A percentile compares a stretch with the other conserved stretches of the same genome.
Conservation (phyloP, 2,329 filamentous ascomycete species). For the Exophiala phaeomuriformis region DNA sequence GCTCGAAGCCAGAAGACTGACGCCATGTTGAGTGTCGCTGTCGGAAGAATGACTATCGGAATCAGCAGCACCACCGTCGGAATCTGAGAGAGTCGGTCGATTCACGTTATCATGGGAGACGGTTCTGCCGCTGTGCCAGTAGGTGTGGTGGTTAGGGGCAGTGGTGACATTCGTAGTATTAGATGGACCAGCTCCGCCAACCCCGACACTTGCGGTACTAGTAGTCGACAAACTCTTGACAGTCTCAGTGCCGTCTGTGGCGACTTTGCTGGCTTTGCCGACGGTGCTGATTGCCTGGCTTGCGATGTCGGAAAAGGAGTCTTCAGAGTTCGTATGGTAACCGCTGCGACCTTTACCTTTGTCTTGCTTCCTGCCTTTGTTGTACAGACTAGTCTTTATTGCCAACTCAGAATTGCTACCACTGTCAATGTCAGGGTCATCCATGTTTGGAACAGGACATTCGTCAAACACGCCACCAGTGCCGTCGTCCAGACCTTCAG, state of each 20-base stretch:
- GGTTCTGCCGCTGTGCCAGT: too few species aligned
- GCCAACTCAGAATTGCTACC: conserved; percentile 32
- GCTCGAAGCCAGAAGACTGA: too few species aligned
- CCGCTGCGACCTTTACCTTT: too few species aligned
- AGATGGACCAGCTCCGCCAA: background rate
- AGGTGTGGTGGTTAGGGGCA: too few species aligned
- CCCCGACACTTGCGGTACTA: background rate
- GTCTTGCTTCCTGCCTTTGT: too few species aligned
- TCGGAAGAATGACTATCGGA: too few species aligned
- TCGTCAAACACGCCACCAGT: conserved; percentile 45
- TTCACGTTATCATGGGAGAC: too few species aligned
- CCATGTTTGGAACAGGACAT: conserved; percentile 31
- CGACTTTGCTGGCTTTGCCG: conserved; percentile 33
- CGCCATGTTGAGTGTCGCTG: too few species aligned
- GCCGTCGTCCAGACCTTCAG: conserved; percentile 49
- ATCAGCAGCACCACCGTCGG: too few species aligned
- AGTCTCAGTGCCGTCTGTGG: conserved; percentile 32
- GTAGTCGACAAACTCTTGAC: conserved; percentile 19
- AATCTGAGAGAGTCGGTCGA: too few species aligned
- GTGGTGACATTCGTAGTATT: too few species aligned
- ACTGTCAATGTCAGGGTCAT: conserved; percentile 7
- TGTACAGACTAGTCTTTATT: conserved; percentile 12
- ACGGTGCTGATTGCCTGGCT: conserved; percentile 32
- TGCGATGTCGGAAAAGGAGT: conserved; percentile 26
- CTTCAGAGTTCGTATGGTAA: conserved; percentile 9